Evolutionary conservation across 257 asterid species (phyloP).

Genomic region (Penstemon barbatus): DNA sequence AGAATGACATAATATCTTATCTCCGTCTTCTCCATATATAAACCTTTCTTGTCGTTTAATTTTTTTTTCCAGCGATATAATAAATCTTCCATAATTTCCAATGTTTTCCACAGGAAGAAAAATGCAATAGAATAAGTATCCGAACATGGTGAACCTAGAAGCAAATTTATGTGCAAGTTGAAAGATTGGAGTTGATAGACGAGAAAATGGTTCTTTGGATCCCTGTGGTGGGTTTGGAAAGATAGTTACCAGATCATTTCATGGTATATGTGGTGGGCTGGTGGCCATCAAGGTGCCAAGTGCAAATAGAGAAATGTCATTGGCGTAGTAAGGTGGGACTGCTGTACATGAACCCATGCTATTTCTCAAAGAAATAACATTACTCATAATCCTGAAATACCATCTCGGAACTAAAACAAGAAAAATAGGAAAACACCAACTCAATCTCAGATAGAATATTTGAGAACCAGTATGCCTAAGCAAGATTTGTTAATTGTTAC

Average conservation of each 20-base stretch:
- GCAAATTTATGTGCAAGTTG: neutral
- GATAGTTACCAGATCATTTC: no score
- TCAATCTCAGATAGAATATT: neutral
- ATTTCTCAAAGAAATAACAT: no score
- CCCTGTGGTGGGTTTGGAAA: no score
- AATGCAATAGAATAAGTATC: neutral
- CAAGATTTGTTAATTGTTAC: no score
- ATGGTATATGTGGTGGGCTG: no score
- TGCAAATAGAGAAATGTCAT: neutral
- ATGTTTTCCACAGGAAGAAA: neutral
- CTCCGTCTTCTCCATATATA: no score
- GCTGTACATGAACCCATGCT: no score
- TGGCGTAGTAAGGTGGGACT: no score
- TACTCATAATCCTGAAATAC: neutral
- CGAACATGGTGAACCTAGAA: neutral
- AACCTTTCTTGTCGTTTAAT: neutral
- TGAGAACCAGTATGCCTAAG: no score
- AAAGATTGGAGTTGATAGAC: neutral
- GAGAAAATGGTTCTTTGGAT: no score
- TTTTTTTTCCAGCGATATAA: neutral
- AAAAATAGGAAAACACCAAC: neutral
- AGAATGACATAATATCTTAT: neutral
- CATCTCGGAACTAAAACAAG: neutral
- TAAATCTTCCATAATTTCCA: neutral
- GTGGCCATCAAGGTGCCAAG: neutral